Percentiles rank a stretch among this genome's conserved stretches.
Evolutionary conservation across 2,329 filamentous ascomycete species (phyloP).

Genomic region (Elsinoe arachidis): DNA sequence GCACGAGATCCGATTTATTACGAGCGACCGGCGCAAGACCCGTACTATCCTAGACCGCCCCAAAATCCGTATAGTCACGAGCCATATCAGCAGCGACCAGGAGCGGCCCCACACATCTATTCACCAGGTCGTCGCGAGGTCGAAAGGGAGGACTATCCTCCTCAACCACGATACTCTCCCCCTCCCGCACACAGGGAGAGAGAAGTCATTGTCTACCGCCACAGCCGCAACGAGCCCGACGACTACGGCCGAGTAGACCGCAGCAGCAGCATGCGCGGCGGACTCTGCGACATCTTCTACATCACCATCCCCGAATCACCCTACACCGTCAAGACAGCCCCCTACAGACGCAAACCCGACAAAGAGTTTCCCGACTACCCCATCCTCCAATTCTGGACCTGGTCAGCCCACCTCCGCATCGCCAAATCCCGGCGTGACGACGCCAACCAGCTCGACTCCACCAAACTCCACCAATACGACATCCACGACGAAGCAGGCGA

Average conservation of each 20-base stretch:
- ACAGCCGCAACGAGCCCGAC: neutral
- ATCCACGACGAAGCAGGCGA: slow-evolving; percentile 25
- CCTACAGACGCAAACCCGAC: neutral
- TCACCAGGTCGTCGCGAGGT: too few relatives aligned
- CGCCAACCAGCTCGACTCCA: neutral
- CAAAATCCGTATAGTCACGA: too few relatives aligned
- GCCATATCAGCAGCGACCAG: too few relatives aligned
- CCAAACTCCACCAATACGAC: slow-evolving; percentile 20
- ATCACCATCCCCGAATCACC: slow-evolving; percentile 16
- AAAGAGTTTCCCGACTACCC: slow-evolving; percentile 17
- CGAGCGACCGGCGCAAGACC: neutral
- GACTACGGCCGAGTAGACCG: neutral
- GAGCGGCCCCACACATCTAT: too few relatives aligned
- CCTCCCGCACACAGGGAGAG: too few relatives aligned
- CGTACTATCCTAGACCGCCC: neutral
- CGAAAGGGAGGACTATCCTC: too few relatives aligned
- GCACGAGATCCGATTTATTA: neutral
- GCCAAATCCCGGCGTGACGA: neutral
- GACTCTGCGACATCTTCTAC: slow-evolving; percentile 12
- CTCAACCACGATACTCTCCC: too few relatives aligned
- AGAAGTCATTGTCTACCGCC: too few relatives aligned
- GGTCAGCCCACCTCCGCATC: slow-evolving; percentile 21
- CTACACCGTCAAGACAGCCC: slow-evolving; percentile 14
- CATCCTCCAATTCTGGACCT: slow-evolving; percentile 29
- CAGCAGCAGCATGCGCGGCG: neutral